Evolutionary conservation across 148 eudicot genomes (phyloP).

Genomic region (Chenopodium berlandieri): DNA sequence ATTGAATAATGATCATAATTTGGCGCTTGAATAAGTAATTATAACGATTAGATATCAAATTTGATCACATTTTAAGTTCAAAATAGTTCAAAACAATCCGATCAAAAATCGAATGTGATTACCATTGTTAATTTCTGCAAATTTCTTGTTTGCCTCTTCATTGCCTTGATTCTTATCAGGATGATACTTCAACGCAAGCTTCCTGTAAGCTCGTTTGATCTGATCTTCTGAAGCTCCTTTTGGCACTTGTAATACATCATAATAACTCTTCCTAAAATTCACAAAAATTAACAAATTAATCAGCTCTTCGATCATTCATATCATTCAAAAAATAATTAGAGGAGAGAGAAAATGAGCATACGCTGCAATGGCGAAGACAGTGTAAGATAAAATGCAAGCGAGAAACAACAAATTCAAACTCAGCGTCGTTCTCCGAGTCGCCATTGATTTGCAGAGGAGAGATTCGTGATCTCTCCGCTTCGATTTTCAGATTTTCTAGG

Average conservation of each 20-base stretch:
- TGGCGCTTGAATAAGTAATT: background rate
- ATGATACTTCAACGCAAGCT: constrained; percentile 92
- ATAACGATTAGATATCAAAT: background rate
- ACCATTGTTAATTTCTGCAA: constrained; percentile 93
- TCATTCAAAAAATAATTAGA: too few relatives aligned
- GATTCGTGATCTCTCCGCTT: constrained; percentile 27
- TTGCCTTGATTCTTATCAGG: constrained; percentile 97
- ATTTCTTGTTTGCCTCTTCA: constrained; percentile 90
- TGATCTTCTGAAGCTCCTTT: constrained; percentile 90
- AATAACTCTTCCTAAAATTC: constrained; percentile 75
- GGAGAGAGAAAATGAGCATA: constrained; percentile 27
- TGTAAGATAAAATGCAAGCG: constrained; percentile 39
- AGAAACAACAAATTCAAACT: constrained; percentile 27
- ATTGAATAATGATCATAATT: background rate
- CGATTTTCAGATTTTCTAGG: constrained; percentile 21
- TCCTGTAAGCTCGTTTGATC: constrained; percentile 88
- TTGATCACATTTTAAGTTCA: too few relatives aligned
- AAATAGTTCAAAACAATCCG: background rate
- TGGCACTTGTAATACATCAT: constrained; percentile 75
- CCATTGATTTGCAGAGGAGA: constrained; percentile 30
- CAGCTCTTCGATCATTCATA: constrained; percentile 16
- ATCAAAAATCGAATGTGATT: background rate
- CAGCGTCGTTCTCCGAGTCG: constrained; percentile 15
- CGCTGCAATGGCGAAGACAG: constrained; percentile 68
- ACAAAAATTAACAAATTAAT: background rate